Base-by-base conservation (phyloP, 441 rosid species). In the Flueggea neowawraea region DNA sequence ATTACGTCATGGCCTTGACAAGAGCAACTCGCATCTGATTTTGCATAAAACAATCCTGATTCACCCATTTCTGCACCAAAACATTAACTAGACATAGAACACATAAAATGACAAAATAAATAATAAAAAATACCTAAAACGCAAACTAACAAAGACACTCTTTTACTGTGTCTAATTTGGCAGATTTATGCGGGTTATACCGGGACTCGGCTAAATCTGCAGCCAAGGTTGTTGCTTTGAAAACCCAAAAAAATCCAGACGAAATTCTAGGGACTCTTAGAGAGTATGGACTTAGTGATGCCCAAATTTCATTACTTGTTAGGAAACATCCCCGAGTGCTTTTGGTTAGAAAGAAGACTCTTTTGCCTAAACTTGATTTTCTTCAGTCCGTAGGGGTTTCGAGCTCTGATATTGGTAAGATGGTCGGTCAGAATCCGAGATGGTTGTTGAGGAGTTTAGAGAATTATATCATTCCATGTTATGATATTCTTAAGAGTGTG, bases 401-500 rank as follows among this genome's bases (percentile, higher is more conserved):
- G 2, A 16, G 57, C 32, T 12, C 31, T 16, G 32, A 54, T 2
- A 6, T 54, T 16, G 17, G 22, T 10, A 12, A 14, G 4, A 14
- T 54, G 4, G 4, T 54, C 10, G 12, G 33, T 9, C 10, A 9
- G 32, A 54, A 54, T 54, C 31, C 57, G 10, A 9, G 10, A 16
- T 31, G 17, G 31, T 31, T 54, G 33, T 17, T 22, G 32, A 54
- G 16, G 57, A 54, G 57, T 22, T 54, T 54, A 31, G 57, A 54
- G 57, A 54, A 54, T 6, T 14, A 12, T 5, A 16, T 54, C 2
- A 31, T 54, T 17, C 57, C 57, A 7, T 12, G 33, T 12, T 31
- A 16, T 22, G 36, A 54, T 17, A 6, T 54, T 5, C 33, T 54
- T 12, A 54, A 22, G 33, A 31, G 14, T 12, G 33, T 54, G 0